Conservation (phyloP, 768 basidiomycete species). For the Agrocybe pediades region DNA sequence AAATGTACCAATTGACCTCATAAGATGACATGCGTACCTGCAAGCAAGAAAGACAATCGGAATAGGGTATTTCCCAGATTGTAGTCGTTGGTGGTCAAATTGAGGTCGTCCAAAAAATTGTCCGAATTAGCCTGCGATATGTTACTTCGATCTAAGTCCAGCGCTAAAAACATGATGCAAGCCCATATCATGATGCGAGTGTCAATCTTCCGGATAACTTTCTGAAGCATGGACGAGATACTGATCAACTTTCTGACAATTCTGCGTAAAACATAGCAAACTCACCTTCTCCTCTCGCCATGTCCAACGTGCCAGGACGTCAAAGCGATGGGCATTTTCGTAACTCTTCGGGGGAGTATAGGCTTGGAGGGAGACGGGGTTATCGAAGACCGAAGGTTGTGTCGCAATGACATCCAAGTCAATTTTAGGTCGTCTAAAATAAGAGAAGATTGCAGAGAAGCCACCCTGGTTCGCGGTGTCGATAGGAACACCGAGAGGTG, state of each 20-base stretch:
- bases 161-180: constrained; percentile 61
- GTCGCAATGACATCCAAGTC: constrained; percentile 59
- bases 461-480: constrained; percentile 1
- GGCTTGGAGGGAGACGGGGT: constrained; percentile 47
- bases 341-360: constrained; percentile 56
- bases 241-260: too few relatives aligned
- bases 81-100: constrained; percentile 63
- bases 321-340: constrained; percentile 66
- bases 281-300: constrained; percentile 65
- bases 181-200: constrained; percentile 62
- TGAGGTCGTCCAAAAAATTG: constrained; percentile 64
- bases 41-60: constrained; percentile 45
- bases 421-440: constrained; percentile 27
- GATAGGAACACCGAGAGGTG: neutral
- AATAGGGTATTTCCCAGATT: constrained; percentile 66
- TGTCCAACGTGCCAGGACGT: constrained; percentile 69
- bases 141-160: constrained; percentile 62
- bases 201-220: constrained; percentile 62
- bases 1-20: neutral
- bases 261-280: too few relatives aligned
- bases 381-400: constrained; percentile 64
- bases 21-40: constrained; percentile 29
- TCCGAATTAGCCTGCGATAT: constrained; percentile 70
- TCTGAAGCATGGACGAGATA: constrained; percentile 27
- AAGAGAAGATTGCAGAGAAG: constrained; percentile 21